Conservation (phyloP, 441 rosid genomes). For the Arabidopsis hybrid region DNA sequence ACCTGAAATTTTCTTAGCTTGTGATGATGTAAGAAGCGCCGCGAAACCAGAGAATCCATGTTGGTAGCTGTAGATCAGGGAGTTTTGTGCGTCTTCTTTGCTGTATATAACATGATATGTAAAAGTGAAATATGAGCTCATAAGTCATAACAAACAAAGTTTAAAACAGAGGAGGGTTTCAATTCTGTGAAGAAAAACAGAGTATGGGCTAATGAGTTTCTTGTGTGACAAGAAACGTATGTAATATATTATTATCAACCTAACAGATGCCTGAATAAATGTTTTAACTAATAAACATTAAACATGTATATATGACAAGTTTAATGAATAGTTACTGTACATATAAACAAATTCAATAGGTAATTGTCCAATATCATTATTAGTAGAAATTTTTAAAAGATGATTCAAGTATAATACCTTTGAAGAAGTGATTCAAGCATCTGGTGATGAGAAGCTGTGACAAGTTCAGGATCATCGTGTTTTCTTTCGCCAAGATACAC, state of each 20-base stretch:
- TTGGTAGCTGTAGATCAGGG: constrained; percentile 66
- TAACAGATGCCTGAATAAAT: neutral
- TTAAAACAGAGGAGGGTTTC: constrained; percentile 7
- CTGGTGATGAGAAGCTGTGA: constrained; percentile 46
- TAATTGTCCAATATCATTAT: neutral
- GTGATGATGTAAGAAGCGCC: constrained; percentile 64
- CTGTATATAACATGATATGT: constrained; percentile 43
- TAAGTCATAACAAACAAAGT: neutral
- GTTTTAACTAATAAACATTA: neutral
- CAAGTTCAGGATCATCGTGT: constrained; percentile 41
- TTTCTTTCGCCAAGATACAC: constrained; percentile 47
- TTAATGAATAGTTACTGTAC: too few relatives aligned
- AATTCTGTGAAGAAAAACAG: constrained; percentile 16
- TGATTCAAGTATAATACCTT: constrained; percentile 37
- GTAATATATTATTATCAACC: neutral
- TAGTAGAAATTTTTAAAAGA: neutral
- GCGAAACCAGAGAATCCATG: constrained; percentile 82
- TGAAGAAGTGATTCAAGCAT: constrained; percentile 49
- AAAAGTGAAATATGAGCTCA: neutral
- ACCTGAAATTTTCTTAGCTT: constrained; percentile 61
- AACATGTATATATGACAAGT: neutral
- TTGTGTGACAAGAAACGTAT: constrained; percentile 1
- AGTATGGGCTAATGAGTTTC: neutral
- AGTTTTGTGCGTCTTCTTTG: constrained; percentile 52
- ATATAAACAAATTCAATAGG: neutral